Percentiles rank a stretch among this genome's conserved stretches.
Conservation (phyloP, 2,329 filamentous ascomycete genomes). For the Xylariaceae sp. region DNA sequence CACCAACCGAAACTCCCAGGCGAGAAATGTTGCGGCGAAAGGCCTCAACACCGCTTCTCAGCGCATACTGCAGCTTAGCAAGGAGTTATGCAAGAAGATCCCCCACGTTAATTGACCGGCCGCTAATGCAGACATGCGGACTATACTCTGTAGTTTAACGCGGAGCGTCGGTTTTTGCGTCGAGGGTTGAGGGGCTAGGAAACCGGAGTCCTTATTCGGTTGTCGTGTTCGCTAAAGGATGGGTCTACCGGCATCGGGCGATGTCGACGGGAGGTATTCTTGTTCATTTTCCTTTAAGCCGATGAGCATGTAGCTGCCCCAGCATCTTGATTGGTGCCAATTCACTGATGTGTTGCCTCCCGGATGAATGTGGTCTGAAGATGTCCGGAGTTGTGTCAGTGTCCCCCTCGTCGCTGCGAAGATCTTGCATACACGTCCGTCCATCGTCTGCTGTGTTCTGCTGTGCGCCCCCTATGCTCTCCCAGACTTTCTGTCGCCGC, state of each 20-base stretch:
- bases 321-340: constrained; percentile 5
- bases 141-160: not conserved
- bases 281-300: not conserved
- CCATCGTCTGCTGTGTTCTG: constrained; percentile 10
- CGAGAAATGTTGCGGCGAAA: constrained; percentile 6
- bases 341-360: not conserved
- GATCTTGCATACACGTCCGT: constrained; percentile 8
- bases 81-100: constrained; percentile 5
- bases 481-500: constrained; percentile 4
- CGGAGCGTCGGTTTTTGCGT: not conserved
- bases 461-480: constrained; percentile 9
- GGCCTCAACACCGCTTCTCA: constrained; percentile 10
- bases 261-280: constrained; percentile 6
- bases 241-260: constrained; percentile 3
- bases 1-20: constrained; percentile 9
- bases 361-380: constrained; percentile 6
- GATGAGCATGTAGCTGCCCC: not conserved
- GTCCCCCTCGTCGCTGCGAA: constrained; percentile 10
- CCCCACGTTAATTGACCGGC: not conserved
- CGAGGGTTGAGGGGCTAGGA: not conserved
- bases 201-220: not conserved
- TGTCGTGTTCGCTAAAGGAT: constrained; percentile 10
- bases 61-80: constrained; percentile 10
- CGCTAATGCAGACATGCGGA: not conserved
- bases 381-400: not conserved